Base-by-base conservation (phyloP, 2,329 filamentous ascomycete genomes). In the Aureobasidium sp. region DNA sequence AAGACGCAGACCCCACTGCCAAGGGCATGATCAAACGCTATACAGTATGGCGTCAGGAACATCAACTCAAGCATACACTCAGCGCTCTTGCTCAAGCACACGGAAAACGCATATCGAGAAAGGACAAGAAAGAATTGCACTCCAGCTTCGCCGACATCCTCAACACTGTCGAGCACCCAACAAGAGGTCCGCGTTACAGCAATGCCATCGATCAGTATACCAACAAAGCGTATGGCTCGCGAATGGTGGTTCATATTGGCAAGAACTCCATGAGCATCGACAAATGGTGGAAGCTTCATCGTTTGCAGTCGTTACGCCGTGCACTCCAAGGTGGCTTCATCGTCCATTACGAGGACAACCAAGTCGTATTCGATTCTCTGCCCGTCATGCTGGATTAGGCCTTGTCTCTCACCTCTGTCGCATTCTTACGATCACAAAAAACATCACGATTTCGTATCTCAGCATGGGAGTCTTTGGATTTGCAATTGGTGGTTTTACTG, bases 251-350 rank as follows among this genome's bases (percentile, higher is more conserved):
- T 62, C 82, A 89, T 61, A 80, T 79, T 51, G 82, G 84, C 2
- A 79, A 82, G 55, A 82, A 84, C 3, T 79, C 82, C 59, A 82
- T 89, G 77, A 80, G 77, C 56, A 84, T 90, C 56, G 86, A 90
- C 72, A 81, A 82, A 66, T 90, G 87, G 87, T 90, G 87, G 87
- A 90, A 90, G 73, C 76, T 88, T 67, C 79, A 84, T 67, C 78
- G 86, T 34, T 73, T 89, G 56, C 83, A 85, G 64, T 81, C 82
- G 3, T 73, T 90, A 59, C 80, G 84, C 68, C 75, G 86, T 42
- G 75, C 86, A 34, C 74, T 89, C 44, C 82, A 84, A 63, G 81
- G 82, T 15, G 85, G 85, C 0, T 86, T 88, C 66, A 72, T 84
- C 49, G 79, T 79, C 56, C 85, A 88, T 73, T 87, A 86, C 69